Conservation (phyloP, 768 basidiomycete species). For the Naganishia vaughanmartiniae region DNA sequence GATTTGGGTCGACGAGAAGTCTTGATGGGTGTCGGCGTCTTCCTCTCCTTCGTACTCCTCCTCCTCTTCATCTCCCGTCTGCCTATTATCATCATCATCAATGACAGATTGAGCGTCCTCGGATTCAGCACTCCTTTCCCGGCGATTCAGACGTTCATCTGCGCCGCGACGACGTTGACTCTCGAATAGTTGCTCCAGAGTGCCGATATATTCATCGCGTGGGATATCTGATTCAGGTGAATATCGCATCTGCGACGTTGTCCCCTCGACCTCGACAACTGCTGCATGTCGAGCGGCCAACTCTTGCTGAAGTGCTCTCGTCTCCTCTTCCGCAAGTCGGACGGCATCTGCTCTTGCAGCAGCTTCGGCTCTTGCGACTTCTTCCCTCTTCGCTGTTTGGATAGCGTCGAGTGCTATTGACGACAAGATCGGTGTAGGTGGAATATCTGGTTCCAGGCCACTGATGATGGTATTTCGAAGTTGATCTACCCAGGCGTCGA, state of each 20-base stretch:
- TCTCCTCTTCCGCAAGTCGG: conserved; percentile 5
- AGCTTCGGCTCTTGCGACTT: conserved; percentile 1
- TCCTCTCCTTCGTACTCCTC: not conserved
- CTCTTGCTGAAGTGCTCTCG: not conserved
- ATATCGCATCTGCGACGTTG: not conserved
- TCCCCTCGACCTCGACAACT: not conserved
- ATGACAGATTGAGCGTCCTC: not conserved
- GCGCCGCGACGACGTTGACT: not conserved
- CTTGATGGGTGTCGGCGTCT: not conserved
- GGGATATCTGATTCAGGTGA: not conserved
- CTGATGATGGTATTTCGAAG: conserved; percentile 26
- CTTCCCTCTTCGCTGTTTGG: not conserved
- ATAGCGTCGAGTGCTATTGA: conserved; percentile 10
- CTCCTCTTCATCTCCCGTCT: not conserved
- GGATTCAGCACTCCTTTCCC: not conserved
- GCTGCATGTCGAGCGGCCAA: not conserved
- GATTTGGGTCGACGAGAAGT: not conserved
- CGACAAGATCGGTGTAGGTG: conserved; percentile 1
- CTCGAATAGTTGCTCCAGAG: not conserved
- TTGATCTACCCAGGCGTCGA: conserved; percentile 29
- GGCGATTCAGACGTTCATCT: not conserved
- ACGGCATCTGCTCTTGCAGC: conserved; percentile 3
- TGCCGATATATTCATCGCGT: not conserved
- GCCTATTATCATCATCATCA: not conserved
- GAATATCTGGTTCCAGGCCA: conserved; percentile 24